Evolutionary conservation across 148 eudicot genomes (phyloP).

Genomic region (Mesembryanthemum crystallinum): DNA sequence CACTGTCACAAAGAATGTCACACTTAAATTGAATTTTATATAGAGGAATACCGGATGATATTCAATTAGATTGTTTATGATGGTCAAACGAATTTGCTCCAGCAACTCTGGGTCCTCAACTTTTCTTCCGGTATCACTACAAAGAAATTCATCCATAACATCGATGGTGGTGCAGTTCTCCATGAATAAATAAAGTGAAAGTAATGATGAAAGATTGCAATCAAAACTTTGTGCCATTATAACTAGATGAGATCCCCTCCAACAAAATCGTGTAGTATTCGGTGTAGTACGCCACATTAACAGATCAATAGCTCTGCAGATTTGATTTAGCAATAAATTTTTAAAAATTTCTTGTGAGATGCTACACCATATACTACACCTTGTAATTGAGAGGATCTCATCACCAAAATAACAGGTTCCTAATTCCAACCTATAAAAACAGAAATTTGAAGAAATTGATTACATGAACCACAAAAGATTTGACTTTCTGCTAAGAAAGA

Average conservation of each 20-base stretch:
- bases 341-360: too few relatives aligned
- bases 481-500: not conserved
- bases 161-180: not conserved
- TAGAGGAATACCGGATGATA: constrained; percentile 74
- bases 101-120: constrained; percentile 89
- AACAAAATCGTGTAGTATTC: too few relatives aligned
- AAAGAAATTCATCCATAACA: constrained; percentile 22
- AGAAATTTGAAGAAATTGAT: not conserved
- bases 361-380: too few relatives aligned
- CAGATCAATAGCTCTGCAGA: too few relatives aligned
- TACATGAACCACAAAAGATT: not conserved
- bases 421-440: not conserved
- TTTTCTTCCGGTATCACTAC: constrained; percentile 83
- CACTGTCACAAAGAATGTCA: not conserved
- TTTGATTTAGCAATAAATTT: too few relatives aligned
- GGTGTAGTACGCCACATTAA: too few relatives aligned
- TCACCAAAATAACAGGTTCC: too few relatives aligned
- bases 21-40: not conserved
- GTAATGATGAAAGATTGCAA: not conserved
- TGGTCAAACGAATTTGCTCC: constrained; percentile 92
- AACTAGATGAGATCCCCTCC: too few relatives aligned
- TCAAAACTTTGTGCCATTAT: not conserved
- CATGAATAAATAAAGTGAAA: not conserved
- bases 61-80: constrained; percentile 80
- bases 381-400: too few relatives aligned